Percentiles rank a stretch among this genome's conserved stretches.
These are phyloP conservation scores for Guyanaporus albipodus DNA, from an alignment of 768 basidiomycete genomes.

Conservation along the genomic window DNA sequence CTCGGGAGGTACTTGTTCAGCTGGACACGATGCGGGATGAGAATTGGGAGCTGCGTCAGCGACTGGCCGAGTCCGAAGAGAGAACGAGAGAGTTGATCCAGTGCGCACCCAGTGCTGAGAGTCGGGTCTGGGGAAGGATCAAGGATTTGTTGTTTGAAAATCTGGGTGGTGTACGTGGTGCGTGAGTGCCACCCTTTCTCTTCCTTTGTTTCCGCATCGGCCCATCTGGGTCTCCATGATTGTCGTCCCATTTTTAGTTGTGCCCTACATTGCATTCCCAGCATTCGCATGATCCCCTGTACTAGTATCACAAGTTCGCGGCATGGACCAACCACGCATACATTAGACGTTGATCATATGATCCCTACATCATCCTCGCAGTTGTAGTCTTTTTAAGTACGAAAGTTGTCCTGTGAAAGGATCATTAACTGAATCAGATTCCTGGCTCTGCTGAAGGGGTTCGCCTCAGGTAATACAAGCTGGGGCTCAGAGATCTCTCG, in stretches of 20 bases:
- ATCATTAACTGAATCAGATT: conserved; percentile 5
- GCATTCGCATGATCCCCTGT: conserved; percentile 26
- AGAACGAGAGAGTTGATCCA: conserved; percentile 16
- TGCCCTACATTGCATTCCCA: conserved; percentile 18
- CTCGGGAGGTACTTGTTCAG: conserved; percentile 15
- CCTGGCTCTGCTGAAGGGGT: neutral
- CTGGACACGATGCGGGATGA: conserved; percentile 21
- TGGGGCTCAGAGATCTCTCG: conserved; percentile 3
- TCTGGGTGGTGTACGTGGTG: conserved; percentile 19
- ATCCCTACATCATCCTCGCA: conserved; percentile 17
- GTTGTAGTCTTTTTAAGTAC: conserved; percentile 18
- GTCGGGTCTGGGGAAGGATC: conserved; percentile 25
- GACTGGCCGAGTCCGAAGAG: conserved; percentile 21
- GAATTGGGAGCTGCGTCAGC: conserved; percentile 22
- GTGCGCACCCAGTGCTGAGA: conserved; percentile 15
- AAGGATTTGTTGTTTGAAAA: conserved; percentile 30
- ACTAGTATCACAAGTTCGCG: conserved; percentile 15
- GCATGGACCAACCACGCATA: conserved; percentile 26
- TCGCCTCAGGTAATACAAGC: conserved; percentile 15
- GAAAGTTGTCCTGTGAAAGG: conserved; percentile 3
- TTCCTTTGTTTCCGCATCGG: neutral
- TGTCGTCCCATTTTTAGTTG: conserved; percentile 7
- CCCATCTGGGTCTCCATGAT: conserved; percentile 1
- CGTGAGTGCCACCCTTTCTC: conserved; percentile 10
- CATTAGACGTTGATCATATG: conserved; percentile 18